Percentiles rank a stretch among this genome's conserved stretches.
Evolutionary conservation across 495 filamentous ascomycete genomes (phyloP).

Genomic region (Terfezia boudieri): DNA sequence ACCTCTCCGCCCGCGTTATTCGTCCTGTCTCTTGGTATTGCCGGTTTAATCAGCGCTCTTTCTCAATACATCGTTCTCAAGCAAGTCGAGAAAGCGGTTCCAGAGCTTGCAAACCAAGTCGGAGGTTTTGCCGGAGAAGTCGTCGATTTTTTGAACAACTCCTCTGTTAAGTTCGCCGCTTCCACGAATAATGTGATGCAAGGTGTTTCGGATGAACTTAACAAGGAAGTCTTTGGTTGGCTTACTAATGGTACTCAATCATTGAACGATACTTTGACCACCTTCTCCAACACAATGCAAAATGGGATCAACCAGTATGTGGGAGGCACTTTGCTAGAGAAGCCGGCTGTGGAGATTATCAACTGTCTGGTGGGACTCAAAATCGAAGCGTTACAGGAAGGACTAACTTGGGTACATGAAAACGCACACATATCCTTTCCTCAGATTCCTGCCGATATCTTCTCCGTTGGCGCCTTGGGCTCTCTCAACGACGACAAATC

Average conservation of each 20-base stretch:
- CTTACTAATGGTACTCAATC: conserved; percentile 59
- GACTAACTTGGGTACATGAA: conserved; percentile 72
- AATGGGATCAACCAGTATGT: conserved; percentile 54
- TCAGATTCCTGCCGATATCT: conserved; percentile 50
- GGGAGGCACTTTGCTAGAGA: conserved; percentile 34
- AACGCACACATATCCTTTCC: conserved; percentile 70
- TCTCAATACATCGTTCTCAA: conserved; percentile 65
- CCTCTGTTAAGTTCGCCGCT: conserved; percentile 54
- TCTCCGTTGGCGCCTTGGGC: conserved; percentile 53
- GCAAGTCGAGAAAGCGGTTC: conserved; percentile 49
- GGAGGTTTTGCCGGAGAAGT: conserved; percentile 65
- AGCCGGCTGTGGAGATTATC: conserved; percentile 46
- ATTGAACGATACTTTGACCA: conserved; percentile 67
- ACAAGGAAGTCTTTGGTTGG: conserved; percentile 70
- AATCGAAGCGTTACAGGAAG: conserved; percentile 51
- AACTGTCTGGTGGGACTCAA: conserved; percentile 59
- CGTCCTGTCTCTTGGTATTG: conserved; percentile 62
- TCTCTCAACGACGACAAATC: conserved; percentile 33
- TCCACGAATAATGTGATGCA: conserved; percentile 52
- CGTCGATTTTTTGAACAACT: conserved; percentile 43
- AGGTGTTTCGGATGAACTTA: conserved; percentile 47
- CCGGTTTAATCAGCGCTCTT: conserved; percentile 64
- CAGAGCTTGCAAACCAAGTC: conserved; percentile 51
- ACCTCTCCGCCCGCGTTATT: conserved; percentile 73
- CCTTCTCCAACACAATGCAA: conserved; percentile 52